Conservation (phyloP, 2,329 filamentous ascomycete species). For the Apiospora malaysiana region DNA sequence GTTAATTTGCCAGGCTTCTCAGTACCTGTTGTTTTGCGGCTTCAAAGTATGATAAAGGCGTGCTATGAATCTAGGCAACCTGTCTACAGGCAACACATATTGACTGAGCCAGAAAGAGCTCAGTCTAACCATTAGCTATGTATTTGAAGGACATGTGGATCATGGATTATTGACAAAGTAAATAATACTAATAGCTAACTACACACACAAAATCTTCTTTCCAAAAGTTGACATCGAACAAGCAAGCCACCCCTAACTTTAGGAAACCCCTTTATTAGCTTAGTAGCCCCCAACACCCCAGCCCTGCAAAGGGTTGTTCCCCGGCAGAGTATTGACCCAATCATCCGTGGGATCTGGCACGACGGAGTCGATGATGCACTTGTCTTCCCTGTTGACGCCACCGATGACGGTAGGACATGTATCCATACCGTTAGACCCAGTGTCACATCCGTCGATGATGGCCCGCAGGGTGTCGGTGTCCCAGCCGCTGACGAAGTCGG, state of each 20-base stretch:
- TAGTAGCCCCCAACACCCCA: conserved; percentile 41
- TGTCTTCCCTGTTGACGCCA: conserved; percentile 52
- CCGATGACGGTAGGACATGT: conserved; percentile 64
- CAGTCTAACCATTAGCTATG: no score
- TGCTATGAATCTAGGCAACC: no score
- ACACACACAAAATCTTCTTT: not conserved
- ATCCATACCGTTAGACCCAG: conserved; percentile 64
- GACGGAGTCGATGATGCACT: conserved; percentile 56
- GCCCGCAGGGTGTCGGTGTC: conserved; percentile 67
- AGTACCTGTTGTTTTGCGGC: no score
- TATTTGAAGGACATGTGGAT: no score
- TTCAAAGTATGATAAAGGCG: no score
- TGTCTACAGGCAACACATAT: no score
- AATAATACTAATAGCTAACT: not conserved
- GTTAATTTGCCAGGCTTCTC: no score
- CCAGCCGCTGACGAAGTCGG: conserved; percentile 79
- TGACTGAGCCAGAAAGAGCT: no score
- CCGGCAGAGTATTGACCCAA: conserved; percentile 55
- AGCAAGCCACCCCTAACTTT: not conserved
- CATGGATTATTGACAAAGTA: no score
- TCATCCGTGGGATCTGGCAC: conserved; percentile 36
- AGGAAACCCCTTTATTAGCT: not conserved
- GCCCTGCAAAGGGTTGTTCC: conserved; percentile 59
- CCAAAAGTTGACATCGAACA: not conserved
- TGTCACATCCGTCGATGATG: conserved; percentile 71